Evolutionary conservation across 108 stramenopile genomes (phyloP).

Genomic region (Fistulifera pelliculosa): DNA sequence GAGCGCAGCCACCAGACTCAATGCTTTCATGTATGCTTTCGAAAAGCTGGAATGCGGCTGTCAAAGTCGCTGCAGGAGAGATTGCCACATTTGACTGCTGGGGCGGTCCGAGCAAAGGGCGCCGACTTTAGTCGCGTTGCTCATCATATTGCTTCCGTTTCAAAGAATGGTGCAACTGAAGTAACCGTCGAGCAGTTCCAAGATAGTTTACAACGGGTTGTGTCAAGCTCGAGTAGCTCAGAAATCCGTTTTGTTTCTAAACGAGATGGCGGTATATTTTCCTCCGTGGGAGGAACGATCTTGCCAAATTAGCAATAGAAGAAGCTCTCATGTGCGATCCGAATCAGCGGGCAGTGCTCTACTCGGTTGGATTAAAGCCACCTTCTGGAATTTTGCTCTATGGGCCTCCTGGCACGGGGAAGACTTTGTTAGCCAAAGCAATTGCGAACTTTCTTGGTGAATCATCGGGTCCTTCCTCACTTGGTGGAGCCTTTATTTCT

Average conservation of each 20-base stretch:
- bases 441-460: conserved; percentile 36
- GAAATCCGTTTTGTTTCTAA: conserved; percentile 5
- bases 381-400: conserved; percentile 71
- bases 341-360: conserved; percentile 29
- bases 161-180: background rate
- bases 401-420: conserved; percentile 81
- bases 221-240: background rate
- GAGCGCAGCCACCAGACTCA: conserved; percentile 30
- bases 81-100: conserved; percentile 41
- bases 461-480: conserved; percentile 6
- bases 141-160: background rate
- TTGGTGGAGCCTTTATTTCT: conserved; percentile 60
- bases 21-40: conserved; percentile 47
- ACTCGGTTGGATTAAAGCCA: conserved; percentile 43
- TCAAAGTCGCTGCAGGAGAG: conserved; percentile 17
- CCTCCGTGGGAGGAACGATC: conserved; percentile 55
- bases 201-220: background rate
- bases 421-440: conserved; percentile 74
- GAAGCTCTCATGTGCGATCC: conserved; percentile 67
- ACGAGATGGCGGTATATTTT: conserved; percentile 18
- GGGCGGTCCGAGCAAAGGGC: conserved; percentile 47
- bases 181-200: conserved; percentile 10
- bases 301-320: conserved; percentile 67
- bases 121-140: conserved; percentile 37
- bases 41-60: conserved; percentile 21